Percentiles rank a stretch among this genome's conserved stretches.
Conservation (phyloP, 139 green algal species). For the Picocystis salinarum region DNA sequence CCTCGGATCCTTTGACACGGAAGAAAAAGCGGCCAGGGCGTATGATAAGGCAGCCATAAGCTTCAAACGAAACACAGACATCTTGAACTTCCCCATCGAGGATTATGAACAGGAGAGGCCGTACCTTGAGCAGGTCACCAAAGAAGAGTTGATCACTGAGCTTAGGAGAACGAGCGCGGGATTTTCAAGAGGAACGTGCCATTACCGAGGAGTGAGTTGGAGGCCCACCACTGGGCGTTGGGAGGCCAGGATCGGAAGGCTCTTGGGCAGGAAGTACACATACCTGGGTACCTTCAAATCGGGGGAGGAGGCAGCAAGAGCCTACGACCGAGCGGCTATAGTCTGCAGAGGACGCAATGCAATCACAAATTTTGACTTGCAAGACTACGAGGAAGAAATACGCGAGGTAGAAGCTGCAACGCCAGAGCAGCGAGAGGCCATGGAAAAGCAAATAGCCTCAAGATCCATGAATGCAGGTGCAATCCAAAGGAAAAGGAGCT, state of each 20-base stretch:
- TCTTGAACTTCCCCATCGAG: constrained; percentile 1
- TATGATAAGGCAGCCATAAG: constrained; percentile 3
- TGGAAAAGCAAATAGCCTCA: too few species aligned
- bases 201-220: constrained; percentile 8
- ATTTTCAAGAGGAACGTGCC: constrained; percentile 1
- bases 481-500: too few species aligned
- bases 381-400: too few species aligned
- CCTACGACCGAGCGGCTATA: constrained; percentile 9
- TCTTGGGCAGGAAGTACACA: constrained; percentile 17
- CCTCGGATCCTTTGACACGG: constrained; percentile 3
- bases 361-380: constrained; percentile 45
- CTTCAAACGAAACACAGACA: not conserved
- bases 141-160: constrained; percentile 5
- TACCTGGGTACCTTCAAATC: constrained; percentile 28
- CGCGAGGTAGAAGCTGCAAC: too few species aligned
- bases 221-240: constrained; percentile 2
- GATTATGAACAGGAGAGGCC: not conserved
- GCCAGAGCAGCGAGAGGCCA: too few species aligned
- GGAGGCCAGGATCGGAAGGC: constrained; percentile 10
- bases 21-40: not conserved
- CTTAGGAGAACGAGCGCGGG: constrained; percentile 1
- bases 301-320: constrained; percentile 17
- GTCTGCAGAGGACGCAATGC: constrained; percentile 50
- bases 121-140: constrained; percentile 1
- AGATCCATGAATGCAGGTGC: too few species aligned